These are phyloP conservation scores for Xylariaceae sp. DNA, from an alignment of 2,329 filamentous ascomycete species.

Conservation along the genomic window DNA sequence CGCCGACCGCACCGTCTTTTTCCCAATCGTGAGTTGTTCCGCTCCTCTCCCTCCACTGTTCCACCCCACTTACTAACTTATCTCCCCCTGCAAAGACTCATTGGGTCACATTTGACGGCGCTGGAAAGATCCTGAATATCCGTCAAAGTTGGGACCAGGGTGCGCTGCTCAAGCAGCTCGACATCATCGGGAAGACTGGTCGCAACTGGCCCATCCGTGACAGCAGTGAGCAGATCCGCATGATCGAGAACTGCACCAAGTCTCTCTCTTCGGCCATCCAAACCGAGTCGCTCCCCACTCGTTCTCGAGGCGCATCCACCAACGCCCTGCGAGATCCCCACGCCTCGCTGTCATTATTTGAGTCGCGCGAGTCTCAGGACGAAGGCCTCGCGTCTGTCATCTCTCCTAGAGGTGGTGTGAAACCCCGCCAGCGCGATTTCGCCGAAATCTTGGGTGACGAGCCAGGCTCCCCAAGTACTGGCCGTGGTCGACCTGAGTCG, in stretches of 20 bases:
- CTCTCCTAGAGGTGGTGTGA: conserved; percentile 57
- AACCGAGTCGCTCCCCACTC: conserved; percentile 34
- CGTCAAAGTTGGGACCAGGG: conserved; percentile 95
- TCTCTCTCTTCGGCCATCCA: conserved; percentile 35
- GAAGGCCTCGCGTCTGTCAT: conserved; percentile 47
- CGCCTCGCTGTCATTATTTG: conserved; percentile 71
- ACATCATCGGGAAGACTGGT: conserved; percentile 84
- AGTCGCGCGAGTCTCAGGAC: conserved; percentile 61
- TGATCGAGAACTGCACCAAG: conserved; percentile 64
- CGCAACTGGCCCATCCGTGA: conserved; percentile 95
- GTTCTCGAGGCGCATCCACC: conserved; percentile 49
- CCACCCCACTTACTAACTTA: conserved; percentile 6
- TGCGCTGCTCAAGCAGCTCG: conserved; percentile 85
- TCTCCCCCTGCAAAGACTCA: conserved; percentile 65
- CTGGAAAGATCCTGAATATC: conserved; percentile 79
- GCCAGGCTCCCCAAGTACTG: conserved; percentile 35
- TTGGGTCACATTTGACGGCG: conserved; percentile 75
- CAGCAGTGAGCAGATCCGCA: conserved; percentile 73
- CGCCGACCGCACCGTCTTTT: conserved; percentile 70
- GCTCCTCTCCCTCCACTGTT: neutral
- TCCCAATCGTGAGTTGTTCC: conserved; percentile 69
- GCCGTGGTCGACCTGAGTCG: conserved; percentile 41
- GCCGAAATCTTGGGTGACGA: conserved; percentile 66
- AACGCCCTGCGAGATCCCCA: conserved; percentile 61
- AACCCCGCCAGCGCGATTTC: conserved; percentile 63